These are phyloP conservation scores for Diophrys appendiculata DNA, from an alignment of 73 alveolate genomes.

Conservation along the genomic window DNA sequence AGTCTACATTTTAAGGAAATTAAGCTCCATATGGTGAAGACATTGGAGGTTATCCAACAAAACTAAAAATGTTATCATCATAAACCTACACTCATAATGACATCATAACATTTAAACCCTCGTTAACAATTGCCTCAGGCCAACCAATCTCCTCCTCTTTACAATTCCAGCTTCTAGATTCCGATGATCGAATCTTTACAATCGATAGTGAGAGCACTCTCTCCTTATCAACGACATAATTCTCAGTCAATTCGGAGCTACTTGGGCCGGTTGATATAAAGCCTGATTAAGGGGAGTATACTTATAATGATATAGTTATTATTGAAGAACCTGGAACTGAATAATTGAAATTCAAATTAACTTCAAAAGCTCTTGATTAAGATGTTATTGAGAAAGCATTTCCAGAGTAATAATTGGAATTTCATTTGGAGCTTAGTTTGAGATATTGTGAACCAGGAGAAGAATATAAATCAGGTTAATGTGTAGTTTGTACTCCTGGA, in stretches of 20 bases:
- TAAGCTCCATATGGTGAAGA: background rate
- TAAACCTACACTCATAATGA: background rate
- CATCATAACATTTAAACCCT: background rate
- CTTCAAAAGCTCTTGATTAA: background rate
- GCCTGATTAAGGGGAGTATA: background rate
- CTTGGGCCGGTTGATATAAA: background rate
- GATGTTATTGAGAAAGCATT: background rate
- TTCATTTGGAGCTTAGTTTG: background rate
- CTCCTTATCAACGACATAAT: background rate
- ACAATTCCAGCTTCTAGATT: background rate
- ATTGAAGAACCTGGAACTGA: background rate
- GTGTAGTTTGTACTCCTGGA: conserved; percentile 1
- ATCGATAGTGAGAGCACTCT: background rate
- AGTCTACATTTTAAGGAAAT: too few relatives aligned
- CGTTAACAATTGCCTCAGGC: too few relatives aligned
- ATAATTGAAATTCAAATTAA: too few relatives aligned
- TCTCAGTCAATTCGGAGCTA: background rate
- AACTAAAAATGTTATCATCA: background rate
- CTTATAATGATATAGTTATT: background rate
- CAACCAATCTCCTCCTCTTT: too few relatives aligned
- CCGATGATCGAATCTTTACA: background rate
- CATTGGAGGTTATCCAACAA: background rate
- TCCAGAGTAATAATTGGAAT: background rate
- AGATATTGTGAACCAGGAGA: background rate
- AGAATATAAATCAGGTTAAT: background rate